These are phyloP conservation scores for Globisporangium perplexum DNA, from an alignment of 352 stramenopile species.

Conservation along the genomic window DNA sequence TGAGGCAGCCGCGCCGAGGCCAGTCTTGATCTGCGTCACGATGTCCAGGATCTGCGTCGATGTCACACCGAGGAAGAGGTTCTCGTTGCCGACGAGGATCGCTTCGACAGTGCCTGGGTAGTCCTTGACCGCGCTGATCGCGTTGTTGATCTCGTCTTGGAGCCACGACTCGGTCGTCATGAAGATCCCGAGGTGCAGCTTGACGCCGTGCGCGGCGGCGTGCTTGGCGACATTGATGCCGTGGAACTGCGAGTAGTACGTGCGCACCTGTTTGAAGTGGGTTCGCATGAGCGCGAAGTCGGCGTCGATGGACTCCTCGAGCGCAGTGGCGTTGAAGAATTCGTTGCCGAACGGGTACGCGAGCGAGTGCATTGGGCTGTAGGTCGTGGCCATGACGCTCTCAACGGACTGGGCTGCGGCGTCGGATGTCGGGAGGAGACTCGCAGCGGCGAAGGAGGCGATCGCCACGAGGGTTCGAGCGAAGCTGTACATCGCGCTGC, in stretches of 20 bases:
- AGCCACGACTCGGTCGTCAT: conserved; percentile 23
- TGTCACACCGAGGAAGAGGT: conserved; percentile 15
- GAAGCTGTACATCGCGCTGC: neutral
- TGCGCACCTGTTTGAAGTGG: conserved; percentile 22
- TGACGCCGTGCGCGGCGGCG: conserved; percentile 19
- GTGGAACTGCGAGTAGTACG: conserved; percentile 32
- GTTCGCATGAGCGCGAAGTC: conserved; percentile 24
- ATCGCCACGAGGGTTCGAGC: neutral
- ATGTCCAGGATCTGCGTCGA: conserved; percentile 15
- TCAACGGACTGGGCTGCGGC: neutral
- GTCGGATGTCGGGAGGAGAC: neutral
- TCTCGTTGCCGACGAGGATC: conserved; percentile 31
- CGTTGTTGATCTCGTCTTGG: conserved; percentile 18
- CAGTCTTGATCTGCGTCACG: conserved; percentile 11
- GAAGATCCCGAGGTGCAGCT: conserved; percentile 27
- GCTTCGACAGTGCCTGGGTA: conserved; percentile 23
- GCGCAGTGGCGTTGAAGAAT: conserved; percentile 7
- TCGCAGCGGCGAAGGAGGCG: neutral
- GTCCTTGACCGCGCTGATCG: conserved; percentile 14
- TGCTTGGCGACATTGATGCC: conserved; percentile 19
- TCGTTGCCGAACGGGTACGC: conserved; percentile 11
- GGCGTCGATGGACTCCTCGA: conserved; percentile 15
- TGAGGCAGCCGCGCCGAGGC: conserved; percentile 7
- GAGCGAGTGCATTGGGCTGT: conserved; percentile 13
- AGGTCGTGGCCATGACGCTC: conserved; percentile 11